Base-by-base conservation (phyloP, 2,329 filamentous ascomycete species). In the Xylaria arbuscula region DNA sequence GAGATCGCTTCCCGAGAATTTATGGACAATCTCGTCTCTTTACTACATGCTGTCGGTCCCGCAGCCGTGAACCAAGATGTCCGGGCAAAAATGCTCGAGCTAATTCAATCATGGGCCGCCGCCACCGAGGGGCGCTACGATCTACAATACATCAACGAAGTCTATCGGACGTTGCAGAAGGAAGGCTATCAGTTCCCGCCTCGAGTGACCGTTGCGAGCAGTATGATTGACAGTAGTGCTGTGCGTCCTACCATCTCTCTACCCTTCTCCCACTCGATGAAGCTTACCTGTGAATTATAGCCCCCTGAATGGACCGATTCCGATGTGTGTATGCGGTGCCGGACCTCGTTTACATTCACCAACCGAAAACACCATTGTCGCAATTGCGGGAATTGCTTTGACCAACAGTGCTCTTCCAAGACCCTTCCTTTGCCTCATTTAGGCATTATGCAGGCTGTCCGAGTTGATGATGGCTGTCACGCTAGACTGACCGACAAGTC, bases 291-390 rank as follows among this genome's bases (percentile, higher is more conserved):
- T 66, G 56, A 45, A n/a, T 66, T 45, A 63, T 75, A 97, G 91
- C 96, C 96, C 10, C 96, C 96, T 0, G 96, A 99, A 81, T 99
- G 96, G 96, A 90, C 91, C 59, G 96, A 99, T 81, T 98, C 95
- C 11, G 96, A 99, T 76, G 95, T 99, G 38, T 99, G 96, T 80
- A 98, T 99, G 94, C 92, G 96, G 78, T 99, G 96, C 80, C 90
- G 96, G 74, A 98, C 95, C 13, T 83, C 93, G 19, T 99, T 99
- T 76, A 98, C 93, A 56, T 98, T 99, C 78, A 99, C 95, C 64
- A 99, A 99, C 80, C 91, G 96, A 76, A 99, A 98, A 79, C 96
- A 99, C 78, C 96, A 99, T 80, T 99, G 96, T 77, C 90, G 96
- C 72, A 99, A 99, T 80, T 99, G 96, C 77, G 96, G 96, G 60